phyloP scores from a whole-genome alignment of 148 eudicot species.

The Suaeda aralocaspica region DNA sequence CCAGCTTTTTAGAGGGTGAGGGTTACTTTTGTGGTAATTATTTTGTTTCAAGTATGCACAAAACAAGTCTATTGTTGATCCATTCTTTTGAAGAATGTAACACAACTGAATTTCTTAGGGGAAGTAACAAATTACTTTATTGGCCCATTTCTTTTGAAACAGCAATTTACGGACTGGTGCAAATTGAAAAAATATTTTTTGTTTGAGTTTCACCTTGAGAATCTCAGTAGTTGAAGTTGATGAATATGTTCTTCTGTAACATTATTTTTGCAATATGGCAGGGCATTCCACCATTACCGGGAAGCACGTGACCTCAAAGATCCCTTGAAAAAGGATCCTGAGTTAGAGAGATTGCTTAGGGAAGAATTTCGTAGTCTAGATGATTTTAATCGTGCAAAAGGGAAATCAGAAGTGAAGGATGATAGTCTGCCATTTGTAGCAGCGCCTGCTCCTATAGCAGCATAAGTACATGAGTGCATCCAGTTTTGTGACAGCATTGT shows the following conservation, averaged over 20 bases:
- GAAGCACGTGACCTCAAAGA: slow-evolving; percentile 39
- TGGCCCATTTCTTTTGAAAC: no score
- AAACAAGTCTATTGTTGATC: no score
- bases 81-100: no score
- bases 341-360: slow-evolving; percentile 56
- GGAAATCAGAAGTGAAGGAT: slow-evolving; percentile 28
- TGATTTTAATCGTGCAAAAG: slow-evolving; percentile 61
- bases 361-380: slow-evolving; percentile 58
- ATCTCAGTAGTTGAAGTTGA: no score
- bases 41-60: no score
- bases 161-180: no score
- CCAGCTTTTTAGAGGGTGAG: no score
- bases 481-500: slow-evolving; percentile 24
- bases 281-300: slow-evolving; percentile 88
- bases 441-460: slow-evolving; percentile 5
- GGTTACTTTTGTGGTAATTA: no score
- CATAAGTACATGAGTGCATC: neutral
- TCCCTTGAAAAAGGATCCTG: slow-evolving; percentile 54
- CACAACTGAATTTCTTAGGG: no score
- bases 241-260: neutral
- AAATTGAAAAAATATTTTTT: no score
- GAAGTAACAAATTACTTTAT: no score
- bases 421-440: slow-evolving; percentile 16
- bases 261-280: slow-evolving; percentile 25
- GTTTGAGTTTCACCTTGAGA: no score